These are phyloP conservation scores for Persicaria tinctoria DNA, from an alignment of 148 eudicot genomes.

Conservation along the genomic window DNA sequence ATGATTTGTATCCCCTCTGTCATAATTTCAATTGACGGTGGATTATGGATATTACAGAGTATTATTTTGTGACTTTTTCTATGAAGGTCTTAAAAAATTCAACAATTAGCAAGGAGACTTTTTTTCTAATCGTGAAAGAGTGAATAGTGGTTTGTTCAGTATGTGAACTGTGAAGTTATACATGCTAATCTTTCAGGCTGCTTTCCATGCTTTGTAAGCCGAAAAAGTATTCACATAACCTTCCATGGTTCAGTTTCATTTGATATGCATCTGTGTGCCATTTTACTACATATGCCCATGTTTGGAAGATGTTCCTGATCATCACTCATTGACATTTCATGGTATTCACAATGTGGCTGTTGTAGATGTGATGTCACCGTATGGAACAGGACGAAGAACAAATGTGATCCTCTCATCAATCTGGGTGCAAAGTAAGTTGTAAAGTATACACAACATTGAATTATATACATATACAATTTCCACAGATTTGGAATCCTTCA, in stretches of 20 bases:
- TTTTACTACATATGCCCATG: neutral
- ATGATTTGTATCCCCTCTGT: neutral
- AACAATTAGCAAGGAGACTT: neutral
- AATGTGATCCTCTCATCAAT: constrained; percentile 87
- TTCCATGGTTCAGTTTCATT: neutral
- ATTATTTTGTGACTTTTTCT: neutral
- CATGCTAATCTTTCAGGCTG: neutral
- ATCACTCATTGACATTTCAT: neutral
- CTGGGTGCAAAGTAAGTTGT: constrained; percentile 87
- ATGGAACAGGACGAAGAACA: constrained; percentile 96
- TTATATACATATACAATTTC: neutral
- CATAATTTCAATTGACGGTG: neutral
- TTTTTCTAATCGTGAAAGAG: neutral
- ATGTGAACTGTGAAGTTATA: neutral
- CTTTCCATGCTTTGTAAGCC: constrained; percentile 3
- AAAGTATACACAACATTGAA: neutral
- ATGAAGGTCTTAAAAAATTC: neutral
- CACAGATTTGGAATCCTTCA: neutral
- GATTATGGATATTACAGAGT: neutral
- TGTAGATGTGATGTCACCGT: constrained; percentile 80
- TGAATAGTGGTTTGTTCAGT: neutral
- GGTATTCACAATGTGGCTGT: constrained; percentile 8
- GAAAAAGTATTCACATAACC: neutral
- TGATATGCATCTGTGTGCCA: neutral
- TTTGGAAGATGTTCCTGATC: neutral